Percentiles rank a stretch among this genome's conserved stretches.
Evolutionary conservation across 73 alveolate genomes (phyloP).

Genomic region (Paramecium bursaria): DNA sequence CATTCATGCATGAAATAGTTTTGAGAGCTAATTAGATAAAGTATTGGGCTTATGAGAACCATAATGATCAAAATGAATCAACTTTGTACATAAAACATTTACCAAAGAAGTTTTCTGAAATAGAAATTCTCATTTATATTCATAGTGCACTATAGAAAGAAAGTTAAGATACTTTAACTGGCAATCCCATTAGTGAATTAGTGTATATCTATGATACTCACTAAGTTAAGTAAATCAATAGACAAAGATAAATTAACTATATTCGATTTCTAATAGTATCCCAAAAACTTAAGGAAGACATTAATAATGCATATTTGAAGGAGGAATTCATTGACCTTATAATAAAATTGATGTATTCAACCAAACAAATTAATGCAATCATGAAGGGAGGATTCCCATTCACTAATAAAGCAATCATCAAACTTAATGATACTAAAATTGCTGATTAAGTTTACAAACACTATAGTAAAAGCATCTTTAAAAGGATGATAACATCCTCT

Average conservation of each 20-base stretch:
- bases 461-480: slow-evolving; percentile 7
- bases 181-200: slow-evolving; percentile 16
- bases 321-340: slow-evolving; percentile 28
- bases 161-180: neutral
- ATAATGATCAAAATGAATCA: slow-evolving; percentile 21
- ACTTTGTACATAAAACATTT: slow-evolving; percentile 46
- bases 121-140: neutral
- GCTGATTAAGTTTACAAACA: slow-evolving; percentile 16
- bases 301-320: neutral
- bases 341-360: slow-evolving; percentile 4
- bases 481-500: neutral
- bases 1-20: slow-evolving; percentile 48
- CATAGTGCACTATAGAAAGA: neutral
- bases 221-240: slow-evolving; percentile 10
- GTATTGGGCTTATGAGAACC: slow-evolving; percentile 42
- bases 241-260: too few species aligned
- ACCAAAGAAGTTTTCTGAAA: slow-evolving; percentile 32
- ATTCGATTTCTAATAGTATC: too few species aligned
- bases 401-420: slow-evolving; percentile 22
- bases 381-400: slow-evolving; percentile 10
- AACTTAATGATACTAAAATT: slow-evolving; percentile 1
- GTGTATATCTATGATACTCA: slow-evolving; percentile 52
- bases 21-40: neutral
- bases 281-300: neutral
- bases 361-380: neutral